Conservation (phyloP, 139 green algal species). For the Diplosphaera chodatii region DNA sequence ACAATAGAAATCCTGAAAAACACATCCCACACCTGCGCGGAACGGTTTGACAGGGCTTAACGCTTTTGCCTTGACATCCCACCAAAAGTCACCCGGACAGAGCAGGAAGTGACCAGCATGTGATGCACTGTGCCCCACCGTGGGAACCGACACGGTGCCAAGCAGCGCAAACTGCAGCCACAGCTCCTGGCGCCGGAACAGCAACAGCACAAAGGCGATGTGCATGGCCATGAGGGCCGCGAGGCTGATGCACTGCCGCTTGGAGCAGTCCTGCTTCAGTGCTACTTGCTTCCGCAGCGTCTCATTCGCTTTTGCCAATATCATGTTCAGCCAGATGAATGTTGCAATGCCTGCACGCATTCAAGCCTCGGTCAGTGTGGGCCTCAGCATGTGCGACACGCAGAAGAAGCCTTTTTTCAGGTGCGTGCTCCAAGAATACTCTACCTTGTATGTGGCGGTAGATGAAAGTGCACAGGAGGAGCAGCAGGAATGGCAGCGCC, state of each 20-base stretch:
- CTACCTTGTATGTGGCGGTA: not conserved
- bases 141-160: not conserved
- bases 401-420: too few relatives aligned
- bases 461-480: not conserved
- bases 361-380: too few relatives aligned
- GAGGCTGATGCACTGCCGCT: constrained; percentile 9
- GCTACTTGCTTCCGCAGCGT: constrained; percentile 23
- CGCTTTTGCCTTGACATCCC: too few relatives aligned
- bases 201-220: constrained; percentile 10
- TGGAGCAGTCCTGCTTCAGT: constrained; percentile 13
- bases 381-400: too few relatives aligned
- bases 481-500: not conserved
- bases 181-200: constrained; percentile 3
- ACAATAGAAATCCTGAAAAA: constrained; percentile 32
- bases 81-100: too few relatives aligned
- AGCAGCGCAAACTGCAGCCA: constrained; percentile 17
- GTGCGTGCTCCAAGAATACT: too few relatives aligned
- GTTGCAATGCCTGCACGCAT: constrained; percentile 13
- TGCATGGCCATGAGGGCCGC: not conserved
- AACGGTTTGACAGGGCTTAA: not conserved
- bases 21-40: constrained; percentile 30
- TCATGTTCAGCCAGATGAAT: constrained; percentile 20
- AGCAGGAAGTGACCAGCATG: too few relatives aligned
- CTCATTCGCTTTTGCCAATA: constrained; percentile 19
- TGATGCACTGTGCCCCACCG: too few relatives aligned